Base-by-base conservation (phyloP, 345 rosid species). In the Camelina laxa region DNA sequence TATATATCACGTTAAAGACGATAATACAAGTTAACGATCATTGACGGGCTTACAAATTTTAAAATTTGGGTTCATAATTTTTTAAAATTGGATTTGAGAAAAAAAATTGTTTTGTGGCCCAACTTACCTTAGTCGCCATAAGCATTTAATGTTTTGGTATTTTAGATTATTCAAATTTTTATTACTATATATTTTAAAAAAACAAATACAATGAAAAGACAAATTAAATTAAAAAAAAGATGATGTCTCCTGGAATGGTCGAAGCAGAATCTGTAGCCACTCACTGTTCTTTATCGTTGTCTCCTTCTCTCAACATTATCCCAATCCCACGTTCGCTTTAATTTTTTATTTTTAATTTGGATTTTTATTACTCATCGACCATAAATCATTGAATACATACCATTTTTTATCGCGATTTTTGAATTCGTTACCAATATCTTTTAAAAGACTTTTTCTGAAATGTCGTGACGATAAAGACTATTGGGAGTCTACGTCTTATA, bases 231-330 rank as follows among this genome's bases (percentile, higher is more conserved):
- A 62, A 76, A 63, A 69, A 62, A 76, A 63, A 69, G 80, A 64
- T 69, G 67, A 76, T 77, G 76, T 77, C 76, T 76, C 72, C 76
- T 70, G 39, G 53, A 76, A 63, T 45, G 80, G 72, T 56, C 60
- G 67, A 64, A 64, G 55, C 54, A 76, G 66, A 76, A 76, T 76
- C 61, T 76, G 60, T 31, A 76, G 66, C 71, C 75, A 62, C 70
- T 76, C 75, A 76, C 75, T 69, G 24, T 76, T 70, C 47, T 49
- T 48, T 76, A 76, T 76, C 45, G 17, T 55, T 76, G 80, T 76
- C 80, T 76, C 67, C 74, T 75, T 69, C 70, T 69, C 70, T 63
- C 66, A 38, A 35, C 51, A 22, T 63, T 62, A 63, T 70, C 65
- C 24, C 67, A 67, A 24, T 47, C 73, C 70, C 75, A 76, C 75